Conservation (phyloP, 805 yeast species). For the Brettanomyces nanus region DNA sequence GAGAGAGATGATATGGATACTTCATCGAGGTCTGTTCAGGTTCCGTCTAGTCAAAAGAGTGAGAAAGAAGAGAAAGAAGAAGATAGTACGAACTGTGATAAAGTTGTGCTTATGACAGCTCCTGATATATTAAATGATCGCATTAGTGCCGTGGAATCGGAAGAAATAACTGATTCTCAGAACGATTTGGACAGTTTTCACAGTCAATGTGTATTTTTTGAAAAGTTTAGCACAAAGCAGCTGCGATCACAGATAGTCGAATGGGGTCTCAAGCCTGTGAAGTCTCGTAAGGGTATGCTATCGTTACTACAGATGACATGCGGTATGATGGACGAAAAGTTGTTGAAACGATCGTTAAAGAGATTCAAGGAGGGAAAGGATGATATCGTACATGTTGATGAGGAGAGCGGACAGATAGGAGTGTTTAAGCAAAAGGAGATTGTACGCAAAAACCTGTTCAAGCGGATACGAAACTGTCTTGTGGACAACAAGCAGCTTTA, state of each 20-base stretch:
- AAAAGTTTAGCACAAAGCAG: conserved; percentile 3
- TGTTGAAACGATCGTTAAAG: conserved; percentile 2
- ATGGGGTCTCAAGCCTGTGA: conserved; percentile 28
- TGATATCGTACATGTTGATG: conserved; percentile 2
- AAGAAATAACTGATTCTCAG: conserved; percentile 4
- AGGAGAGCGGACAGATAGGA: neutral
- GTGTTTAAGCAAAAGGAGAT: neutral
- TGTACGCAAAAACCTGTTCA: conserved; percentile 9
- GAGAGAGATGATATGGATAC: conserved; percentile 2
- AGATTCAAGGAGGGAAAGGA: conserved; percentile 1
- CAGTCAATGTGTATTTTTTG: conserved; percentile 1
- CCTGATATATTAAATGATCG: too few species aligned
- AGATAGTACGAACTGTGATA: neutral
- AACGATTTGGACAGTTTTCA: neutral
- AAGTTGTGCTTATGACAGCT: too few species aligned
- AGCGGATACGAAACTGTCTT: conserved; percentile 13
- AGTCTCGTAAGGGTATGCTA: conserved; percentile 25
- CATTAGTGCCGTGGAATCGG: neutral
- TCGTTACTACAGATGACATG: conserved; percentile 17
- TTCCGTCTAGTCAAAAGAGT: conserved; percentile 2
- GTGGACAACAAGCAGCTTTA: conserved; percentile 10
- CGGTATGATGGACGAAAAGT: conserved; percentile 7
- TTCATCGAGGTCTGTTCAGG: conserved; percentile 1
- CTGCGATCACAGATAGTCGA: conserved; percentile 9
- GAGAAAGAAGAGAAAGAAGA: neutral